These are phyloP conservation scores for Mycena amicta DNA, from an alignment of 768 basidiomycete genomes.

Conservation along the genomic window DNA sequence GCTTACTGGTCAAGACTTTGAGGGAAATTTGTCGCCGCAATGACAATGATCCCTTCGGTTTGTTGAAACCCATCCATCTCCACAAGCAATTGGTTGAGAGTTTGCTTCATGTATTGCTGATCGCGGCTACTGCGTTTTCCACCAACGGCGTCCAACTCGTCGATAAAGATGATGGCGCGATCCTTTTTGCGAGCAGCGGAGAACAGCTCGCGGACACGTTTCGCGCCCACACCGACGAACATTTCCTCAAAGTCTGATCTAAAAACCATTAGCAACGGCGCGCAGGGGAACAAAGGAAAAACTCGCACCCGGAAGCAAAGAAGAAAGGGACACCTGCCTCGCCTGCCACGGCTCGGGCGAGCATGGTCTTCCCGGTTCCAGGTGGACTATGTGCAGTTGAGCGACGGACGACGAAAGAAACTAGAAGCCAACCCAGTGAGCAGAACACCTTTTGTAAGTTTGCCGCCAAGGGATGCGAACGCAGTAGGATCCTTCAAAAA, in stretches of 20 bases:
- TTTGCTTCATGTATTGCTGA: conserved; percentile 90
- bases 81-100: conserved; percentile 93
- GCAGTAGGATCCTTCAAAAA: conserved; percentile 92
- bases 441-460: conserved; percentile 90
- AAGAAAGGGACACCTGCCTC: conserved; percentile 98
- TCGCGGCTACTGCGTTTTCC: conserved; percentile 83
- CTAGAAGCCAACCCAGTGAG: conserved; percentile 63
- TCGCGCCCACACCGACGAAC: conserved; percentile 95
- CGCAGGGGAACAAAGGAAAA: no score
- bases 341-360: conserved; percentile 96
- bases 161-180: conserved; percentile 98
- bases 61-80: conserved; percentile 98
- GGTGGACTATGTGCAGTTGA: conserved; percentile 55
- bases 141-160: conserved; percentile 93
- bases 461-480: conserved; percentile 91
- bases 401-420: background rate
- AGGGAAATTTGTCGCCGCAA: conserved; percentile 98
- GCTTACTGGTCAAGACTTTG: conserved; percentile 83
- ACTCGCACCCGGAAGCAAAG: conserved; percentile 82
- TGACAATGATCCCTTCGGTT: conserved; percentile 91
- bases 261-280: conserved; percentile 17
- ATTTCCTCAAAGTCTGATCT: conserved; percentile 98
- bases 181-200: conserved; percentile 91
- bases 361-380: conserved; percentile 96
- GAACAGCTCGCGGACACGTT: conserved; percentile 94